Percentiles rank a stretch among this genome's conserved stretches.
phyloP scores from a whole-genome alignment of 2,329 filamentous ascomycete genomes.

The Fusarium buharicum region DNA sequence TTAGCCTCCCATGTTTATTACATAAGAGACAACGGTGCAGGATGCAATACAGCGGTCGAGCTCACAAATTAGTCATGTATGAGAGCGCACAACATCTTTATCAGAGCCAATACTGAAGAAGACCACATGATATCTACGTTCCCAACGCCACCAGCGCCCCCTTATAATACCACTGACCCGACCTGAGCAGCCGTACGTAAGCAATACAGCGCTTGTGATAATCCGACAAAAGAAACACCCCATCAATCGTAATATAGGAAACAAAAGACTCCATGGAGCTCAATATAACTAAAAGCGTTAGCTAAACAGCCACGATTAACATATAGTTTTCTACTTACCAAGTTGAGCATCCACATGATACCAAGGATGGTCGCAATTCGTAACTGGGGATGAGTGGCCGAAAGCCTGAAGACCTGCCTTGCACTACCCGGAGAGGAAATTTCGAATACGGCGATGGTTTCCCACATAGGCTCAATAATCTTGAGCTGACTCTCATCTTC shows the following conservation, averaged over 20 bases:
- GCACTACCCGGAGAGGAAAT: conserved; percentile 14
- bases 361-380: conserved; percentile 29
- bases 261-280: background rate
- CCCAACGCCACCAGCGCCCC: background rate
- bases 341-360: conserved; percentile 43
- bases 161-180: too few relatives aligned
- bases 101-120: background rate
- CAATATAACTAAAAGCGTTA: conserved; percentile 37
- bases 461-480: conserved; percentile 37
- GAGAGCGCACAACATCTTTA: background rate
- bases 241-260: background rate
- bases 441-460: conserved; percentile 15
- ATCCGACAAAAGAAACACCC: background rate
- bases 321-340: conserved; percentile 17
- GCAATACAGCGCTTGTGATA: too few relatives aligned
- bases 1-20: too few relatives aligned
- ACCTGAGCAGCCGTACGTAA: too few relatives aligned
- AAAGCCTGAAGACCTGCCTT: conserved; percentile 8
- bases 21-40: too few relatives aligned
- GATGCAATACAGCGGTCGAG: too few relatives aligned
- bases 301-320: rapidly evolving
- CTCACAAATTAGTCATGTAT: too few relatives aligned
- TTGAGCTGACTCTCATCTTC: conserved; percentile 37
- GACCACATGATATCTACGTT: conserved; percentile 6
- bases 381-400: conserved; percentile 17